Percentiles rank a stretch among this genome's conserved stretches.
These are phyloP conservation scores for Daldinia childiae DNA, from an alignment of 495 filamentous ascomycete species.

Conservation along the genomic window DNA sequence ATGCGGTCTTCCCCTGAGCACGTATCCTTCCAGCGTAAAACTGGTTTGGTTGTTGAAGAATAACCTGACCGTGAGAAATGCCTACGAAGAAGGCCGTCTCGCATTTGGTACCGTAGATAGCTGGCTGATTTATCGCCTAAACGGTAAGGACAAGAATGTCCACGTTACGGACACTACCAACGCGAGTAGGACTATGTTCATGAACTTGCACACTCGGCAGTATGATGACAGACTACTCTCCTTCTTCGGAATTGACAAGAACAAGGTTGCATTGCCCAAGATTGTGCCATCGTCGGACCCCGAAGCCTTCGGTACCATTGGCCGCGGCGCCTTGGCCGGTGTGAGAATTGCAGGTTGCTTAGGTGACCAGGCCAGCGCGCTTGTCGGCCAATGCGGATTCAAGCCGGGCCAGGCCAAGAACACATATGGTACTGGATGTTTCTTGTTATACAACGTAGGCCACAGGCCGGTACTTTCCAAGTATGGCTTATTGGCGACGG, in stretches of 20 bases:
- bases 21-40: slow-evolving; percentile 92
- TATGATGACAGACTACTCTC: slow-evolving; percentile 84
- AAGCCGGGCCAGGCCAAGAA: slow-evolving; percentile 90
- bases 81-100: slow-evolving; percentile 81
- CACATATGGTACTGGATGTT: slow-evolving; percentile 96
- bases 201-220: slow-evolving; percentile 86
- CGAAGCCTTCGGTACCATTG: slow-evolving; percentile 76
- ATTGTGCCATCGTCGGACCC: slow-evolving; percentile 88
- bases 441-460: slow-evolving; percentile 94
- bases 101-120: slow-evolving; percentile 94
- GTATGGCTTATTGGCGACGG: slow-evolving; percentile 87
- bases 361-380: slow-evolving; percentile 90
- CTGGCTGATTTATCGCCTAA: slow-evolving; percentile 91
- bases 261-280: slow-evolving; percentile 80
- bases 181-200: slow-evolving; percentile 95
- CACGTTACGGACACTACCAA: slow-evolving; percentile 93
- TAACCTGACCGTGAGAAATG: slow-evolving; percentile 73
- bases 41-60: slow-evolving; percentile 86
- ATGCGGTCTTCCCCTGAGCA: slow-evolving; percentile 90
- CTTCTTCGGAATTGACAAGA: slow-evolving; percentile 83
- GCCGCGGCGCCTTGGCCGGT: slow-evolving; percentile 73
- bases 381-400: slow-evolving; percentile 94
- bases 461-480: slow-evolving; percentile 89
- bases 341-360: slow-evolving; percentile 86
- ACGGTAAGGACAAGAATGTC: slow-evolving; percentile 70